Conservation (phyloP, 129 eudicot species). For the Lonicera japonica region DNA sequence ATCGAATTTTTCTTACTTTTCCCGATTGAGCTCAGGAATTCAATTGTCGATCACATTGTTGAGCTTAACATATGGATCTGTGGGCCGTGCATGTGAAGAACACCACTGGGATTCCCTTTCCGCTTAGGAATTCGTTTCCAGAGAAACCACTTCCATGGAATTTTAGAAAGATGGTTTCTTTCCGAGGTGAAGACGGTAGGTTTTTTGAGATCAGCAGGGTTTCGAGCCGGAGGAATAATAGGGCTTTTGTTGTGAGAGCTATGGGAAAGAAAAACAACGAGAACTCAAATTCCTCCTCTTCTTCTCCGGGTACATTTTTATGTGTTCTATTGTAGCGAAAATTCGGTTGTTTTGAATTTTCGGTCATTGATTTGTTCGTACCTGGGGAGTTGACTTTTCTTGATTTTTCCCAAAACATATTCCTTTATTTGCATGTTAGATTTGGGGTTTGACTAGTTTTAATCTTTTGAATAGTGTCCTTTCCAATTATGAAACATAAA, state of each 20-base stretch:
- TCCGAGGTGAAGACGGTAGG: constrained; percentile 13
- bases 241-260: constrained; percentile 32
- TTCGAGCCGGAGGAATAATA: constrained; percentile 4
- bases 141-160: constrained; percentile 24
- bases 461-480: too few relatives aligned
- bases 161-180: constrained; percentile 14
- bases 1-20: background rate
- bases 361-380: constrained; percentile 6
- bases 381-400: background rate
- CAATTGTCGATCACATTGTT: background rate
- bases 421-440: background rate
- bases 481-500: too few relatives aligned
- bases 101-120: constrained; percentile 17
- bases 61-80: constrained; percentile 38
- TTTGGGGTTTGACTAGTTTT: too few relatives aligned
- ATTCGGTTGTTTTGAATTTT: background rate
- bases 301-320: constrained; percentile 24
- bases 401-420: background rate
- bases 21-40: background rate
- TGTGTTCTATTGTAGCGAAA: background rate
- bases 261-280: constrained; percentile 40
- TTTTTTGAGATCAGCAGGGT: constrained; percentile 25
- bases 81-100: constrained; percentile 38
- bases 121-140: constrained; percentile 14
- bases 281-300: constrained; percentile 39